phyloP scores from a whole-genome alignment of 768 basidiomycete species.

The Trametes villosa region DNA sequence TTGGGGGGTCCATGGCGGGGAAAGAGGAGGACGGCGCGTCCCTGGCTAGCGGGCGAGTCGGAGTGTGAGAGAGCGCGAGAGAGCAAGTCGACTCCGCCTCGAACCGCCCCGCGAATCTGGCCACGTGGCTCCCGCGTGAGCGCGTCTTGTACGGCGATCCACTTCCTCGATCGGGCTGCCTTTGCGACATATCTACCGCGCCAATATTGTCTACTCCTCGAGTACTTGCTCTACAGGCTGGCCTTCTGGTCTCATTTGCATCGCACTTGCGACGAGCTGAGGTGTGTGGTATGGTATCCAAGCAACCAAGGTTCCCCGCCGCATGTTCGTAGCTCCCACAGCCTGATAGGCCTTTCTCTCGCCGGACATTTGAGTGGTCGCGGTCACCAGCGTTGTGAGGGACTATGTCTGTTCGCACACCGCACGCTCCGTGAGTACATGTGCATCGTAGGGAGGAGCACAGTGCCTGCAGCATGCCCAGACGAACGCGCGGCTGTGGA shows the following conservation, averaged over 20 bases:
- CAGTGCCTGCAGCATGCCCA: too few relatives aligned
- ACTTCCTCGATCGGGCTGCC: too few relatives aligned
- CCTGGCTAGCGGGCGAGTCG: slow-evolving; percentile 20
- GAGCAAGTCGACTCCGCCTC: slow-evolving; percentile 23
- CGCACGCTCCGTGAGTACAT: too few relatives aligned
- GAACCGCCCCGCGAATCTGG: slow-evolving; percentile 18
- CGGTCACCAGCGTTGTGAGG: too few relatives aligned
- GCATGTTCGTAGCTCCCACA: not conserved
- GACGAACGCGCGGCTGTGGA: too few relatives aligned
- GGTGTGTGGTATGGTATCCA: too few relatives aligned
- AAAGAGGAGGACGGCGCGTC: slow-evolving; percentile 22
- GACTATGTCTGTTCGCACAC: too few relatives aligned
- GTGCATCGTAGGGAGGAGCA: too few relatives aligned
- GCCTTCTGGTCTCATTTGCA: too few relatives aligned
- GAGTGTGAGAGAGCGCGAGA: slow-evolving; percentile 19
- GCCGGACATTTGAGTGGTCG: too few relatives aligned
- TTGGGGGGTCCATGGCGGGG: slow-evolving; percentile 66
- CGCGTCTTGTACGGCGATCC: not conserved
- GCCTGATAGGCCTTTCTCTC: not conserved
- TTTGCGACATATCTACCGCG: not conserved
- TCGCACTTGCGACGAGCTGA: too few relatives aligned
- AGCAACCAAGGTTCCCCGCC: not conserved
- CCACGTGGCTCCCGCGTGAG: slow-evolving; percentile 27
- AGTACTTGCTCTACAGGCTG: not conserved
- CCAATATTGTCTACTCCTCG: not conserved